Evolutionary conservation across 768 basidiomycete genomes (phyloP).

Genomic region (Tulasnella sp.): DNA sequence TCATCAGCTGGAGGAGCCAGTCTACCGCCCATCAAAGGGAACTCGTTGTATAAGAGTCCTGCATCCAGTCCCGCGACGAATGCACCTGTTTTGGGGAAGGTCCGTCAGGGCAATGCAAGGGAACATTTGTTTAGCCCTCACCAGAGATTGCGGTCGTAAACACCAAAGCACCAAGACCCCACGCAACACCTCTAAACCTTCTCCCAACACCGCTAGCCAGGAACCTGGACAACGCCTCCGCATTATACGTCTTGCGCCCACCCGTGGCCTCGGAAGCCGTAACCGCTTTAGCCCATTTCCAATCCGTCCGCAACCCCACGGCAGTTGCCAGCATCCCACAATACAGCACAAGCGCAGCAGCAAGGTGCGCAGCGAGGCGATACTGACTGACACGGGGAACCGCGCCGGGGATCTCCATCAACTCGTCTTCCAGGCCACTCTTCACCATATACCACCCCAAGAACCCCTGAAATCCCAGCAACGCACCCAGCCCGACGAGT

Average conservation of each 20-base stretch:
- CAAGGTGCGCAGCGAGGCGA: conserved; percentile 85
- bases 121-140: too few species aligned
- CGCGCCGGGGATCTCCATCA: conserved; percentile 66
- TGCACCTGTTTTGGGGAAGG: too few species aligned
- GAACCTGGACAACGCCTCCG: conserved; percentile 33
- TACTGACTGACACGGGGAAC: conserved; percentile 96
- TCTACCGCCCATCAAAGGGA: conserved; percentile 88
- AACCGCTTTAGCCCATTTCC: conserved; percentile 39
- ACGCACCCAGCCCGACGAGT: conserved; percentile 56
- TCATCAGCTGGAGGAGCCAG: conserved; percentile 72
- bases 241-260: conserved; percentile 15
- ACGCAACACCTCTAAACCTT: conserved; percentile 47
- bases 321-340: conserved; percentile 82
- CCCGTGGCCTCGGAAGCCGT: not conserved
- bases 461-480: conserved; percentile 83
- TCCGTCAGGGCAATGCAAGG: too few species aligned
- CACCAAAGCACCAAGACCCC: conserved; percentile 60
- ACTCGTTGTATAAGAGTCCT: conserved; percentile 95
- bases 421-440: conserved; percentile 77
- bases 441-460: conserved; percentile 99
- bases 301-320: conserved; percentile 63
- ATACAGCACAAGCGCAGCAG: conserved; percentile 85
- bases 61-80: conserved; percentile 98
- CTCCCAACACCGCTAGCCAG: conserved; percentile 45
- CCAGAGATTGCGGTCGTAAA: conserved; percentile 89